Evolutionary conservation across 148 eudicot genomes (phyloP).

Genomic region (Salicornia ramosissima): DNA sequence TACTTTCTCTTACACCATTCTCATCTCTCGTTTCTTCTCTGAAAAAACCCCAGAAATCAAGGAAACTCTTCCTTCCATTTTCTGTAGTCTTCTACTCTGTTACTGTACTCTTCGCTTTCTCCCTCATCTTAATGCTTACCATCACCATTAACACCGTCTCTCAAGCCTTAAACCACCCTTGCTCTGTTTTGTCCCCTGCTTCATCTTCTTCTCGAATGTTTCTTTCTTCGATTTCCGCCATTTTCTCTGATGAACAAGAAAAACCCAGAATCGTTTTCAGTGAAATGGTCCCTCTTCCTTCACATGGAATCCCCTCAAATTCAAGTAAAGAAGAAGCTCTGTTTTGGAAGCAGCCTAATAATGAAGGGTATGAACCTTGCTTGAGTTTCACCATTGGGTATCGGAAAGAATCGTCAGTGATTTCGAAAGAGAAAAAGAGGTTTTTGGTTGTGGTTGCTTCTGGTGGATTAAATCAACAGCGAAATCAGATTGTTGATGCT

Average conservation of each 20-base stretch:
- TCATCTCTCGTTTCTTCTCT: no score
- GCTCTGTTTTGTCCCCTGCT: no score
- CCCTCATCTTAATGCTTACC: slow-evolving; percentile 25
- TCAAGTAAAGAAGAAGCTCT: no score
- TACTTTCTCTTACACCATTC: no score
- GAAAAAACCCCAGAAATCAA: slow-evolving; percentile 34
- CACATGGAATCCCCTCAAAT: no score
- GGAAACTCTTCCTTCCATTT: slow-evolving; percentile 22
- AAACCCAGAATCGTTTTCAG: slow-evolving; percentile 35
- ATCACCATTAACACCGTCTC: slow-evolving; percentile 17
- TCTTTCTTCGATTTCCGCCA: slow-evolving; percentile 31
- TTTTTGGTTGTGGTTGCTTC: slow-evolving; percentile 60
- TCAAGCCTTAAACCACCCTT: background rate
- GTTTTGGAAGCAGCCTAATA: no score
- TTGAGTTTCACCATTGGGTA: no score
- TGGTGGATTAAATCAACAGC: slow-evolving; percentile 64
- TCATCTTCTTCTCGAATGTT: slow-evolving; percentile 17
- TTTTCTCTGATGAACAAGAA: slow-evolving; percentile 12
- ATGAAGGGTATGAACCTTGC: no score
- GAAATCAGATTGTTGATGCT: slow-evolving; percentile 72
- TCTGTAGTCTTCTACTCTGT: slow-evolving; percentile 37
- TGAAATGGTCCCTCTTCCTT: no score
- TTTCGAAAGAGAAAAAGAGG: slow-evolving; percentile 43
- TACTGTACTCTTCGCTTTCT: slow-evolving; percentile 30
- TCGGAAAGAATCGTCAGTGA: slow-evolving; percentile 38